These are phyloP conservation scores for Thermomyces lanuginosus DNA, from an alignment of 2,329 filamentous ascomycete species.

Conservation along the genomic window DNA sequence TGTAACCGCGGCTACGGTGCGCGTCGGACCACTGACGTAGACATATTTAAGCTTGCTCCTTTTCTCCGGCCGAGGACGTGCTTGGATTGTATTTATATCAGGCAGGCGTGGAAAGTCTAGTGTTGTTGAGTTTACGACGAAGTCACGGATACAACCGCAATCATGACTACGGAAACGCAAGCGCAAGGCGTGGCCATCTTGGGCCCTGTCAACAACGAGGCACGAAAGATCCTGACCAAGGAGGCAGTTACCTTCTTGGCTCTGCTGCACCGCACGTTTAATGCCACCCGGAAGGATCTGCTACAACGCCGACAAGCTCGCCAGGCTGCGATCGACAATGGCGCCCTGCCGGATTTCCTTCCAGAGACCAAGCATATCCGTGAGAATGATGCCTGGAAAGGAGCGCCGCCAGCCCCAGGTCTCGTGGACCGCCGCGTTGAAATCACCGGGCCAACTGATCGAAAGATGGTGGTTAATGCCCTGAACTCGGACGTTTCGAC, in stretches of 20 bases:
- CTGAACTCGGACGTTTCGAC: conserved; percentile 94
- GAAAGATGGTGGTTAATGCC: conserved; percentile 98
- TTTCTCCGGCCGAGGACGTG: too few relatives aligned
- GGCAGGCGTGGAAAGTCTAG: too few relatives aligned
- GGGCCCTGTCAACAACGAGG: conserved; percentile 58
- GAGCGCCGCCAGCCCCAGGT: conserved; percentile 76
- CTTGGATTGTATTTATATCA: too few relatives aligned
- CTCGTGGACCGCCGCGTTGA: conserved; percentile 87
- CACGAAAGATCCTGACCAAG: conserved; percentile 82
- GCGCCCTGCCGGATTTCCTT: conserved; percentile 78
- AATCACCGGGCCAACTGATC: conserved; percentile 91
- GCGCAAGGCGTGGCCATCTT: conserved; percentile 80
- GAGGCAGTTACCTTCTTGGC: conserved; percentile 83
- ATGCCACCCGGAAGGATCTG: conserved; percentile 69
- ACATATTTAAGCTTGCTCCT: too few relatives aligned
- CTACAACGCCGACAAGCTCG: conserved; percentile 72
- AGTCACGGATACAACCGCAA: too few relatives aligned
- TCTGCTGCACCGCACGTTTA: conserved; percentile 88
- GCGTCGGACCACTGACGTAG: too few relatives aligned
- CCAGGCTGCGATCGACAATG: conserved; percentile 86
- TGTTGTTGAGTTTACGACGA: too few relatives aligned
- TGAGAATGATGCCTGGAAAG: conserved; percentile 86
- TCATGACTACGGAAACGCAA: conserved; percentile 61
- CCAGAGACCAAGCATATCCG: conserved; percentile 92
- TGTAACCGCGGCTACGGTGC: too few relatives aligned